Evolutionary conservation across 768 basidiomycete species (phyloP).

Genomic region (Scleroderma citrinum): DNA sequence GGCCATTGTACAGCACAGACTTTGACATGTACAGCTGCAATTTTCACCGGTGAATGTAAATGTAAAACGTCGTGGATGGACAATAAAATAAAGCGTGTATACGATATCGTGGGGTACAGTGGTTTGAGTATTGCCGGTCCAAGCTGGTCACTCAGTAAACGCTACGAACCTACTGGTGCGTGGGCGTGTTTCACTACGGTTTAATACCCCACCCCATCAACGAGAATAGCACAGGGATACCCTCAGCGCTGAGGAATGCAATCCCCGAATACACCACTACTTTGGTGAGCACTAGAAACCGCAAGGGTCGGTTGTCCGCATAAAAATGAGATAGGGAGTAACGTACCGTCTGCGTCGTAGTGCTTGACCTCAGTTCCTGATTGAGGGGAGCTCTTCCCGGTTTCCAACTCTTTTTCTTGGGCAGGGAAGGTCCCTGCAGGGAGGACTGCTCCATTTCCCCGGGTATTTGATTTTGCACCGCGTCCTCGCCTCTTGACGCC

Average conservation of each 20-base stretch:
- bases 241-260: slow-evolving; percentile 56
- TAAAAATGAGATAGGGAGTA: slow-evolving; percentile 1
- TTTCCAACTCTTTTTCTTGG: slow-evolving; percentile 18
- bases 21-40: too few species aligned
- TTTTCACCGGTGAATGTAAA: too few species aligned
- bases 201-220: slow-evolving; percentile 61
- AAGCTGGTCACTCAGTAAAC: not conserved
- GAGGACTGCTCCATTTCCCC: slow-evolving; percentile 22
- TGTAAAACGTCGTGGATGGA: too few species aligned
- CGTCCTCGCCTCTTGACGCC: slow-evolving; percentile 21
- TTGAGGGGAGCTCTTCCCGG: slow-evolving; percentile 26
- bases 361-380: slow-evolving; percentile 43
- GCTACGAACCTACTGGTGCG: too few species aligned
- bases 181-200: slow-evolving; percentile 24
- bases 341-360: slow-evolving; percentile 82
- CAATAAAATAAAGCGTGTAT: too few species aligned
- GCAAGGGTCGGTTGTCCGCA: slow-evolving; percentile 3
- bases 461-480: slow-evolving; percentile 9
- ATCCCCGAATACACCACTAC: slow-evolving; percentile 89
- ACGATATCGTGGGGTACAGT: too few species aligned
- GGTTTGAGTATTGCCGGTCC: not conserved
- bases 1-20: too few species aligned
- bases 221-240: slow-evolving; percentile 64
- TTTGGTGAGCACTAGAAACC: slow-evolving; percentile 69
- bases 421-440: slow-evolving; percentile 13